phyloP scores from a whole-genome alignment of 495 filamentous ascomycete species.

The Podospora comata region DNA sequence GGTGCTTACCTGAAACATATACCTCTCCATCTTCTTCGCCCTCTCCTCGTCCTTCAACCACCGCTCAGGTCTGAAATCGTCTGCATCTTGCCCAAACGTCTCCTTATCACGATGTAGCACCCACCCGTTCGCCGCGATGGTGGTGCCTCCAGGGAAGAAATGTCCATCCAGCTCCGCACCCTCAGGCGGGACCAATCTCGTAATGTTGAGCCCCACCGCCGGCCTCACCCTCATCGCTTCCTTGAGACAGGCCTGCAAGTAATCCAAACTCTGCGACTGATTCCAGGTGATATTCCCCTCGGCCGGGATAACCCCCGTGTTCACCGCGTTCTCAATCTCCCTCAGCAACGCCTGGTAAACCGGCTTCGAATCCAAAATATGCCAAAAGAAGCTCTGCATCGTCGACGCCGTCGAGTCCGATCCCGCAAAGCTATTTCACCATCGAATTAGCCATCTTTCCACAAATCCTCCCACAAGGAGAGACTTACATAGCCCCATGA shows the following conservation, averaged over 20 bases:
- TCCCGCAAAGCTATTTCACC: conserved; percentile 50
- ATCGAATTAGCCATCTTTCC: conserved; percentile 12
- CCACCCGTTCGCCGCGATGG: conserved; percentile 54
- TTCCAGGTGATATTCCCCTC: conserved; percentile 46
- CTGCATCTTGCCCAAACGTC: conserved; percentile 62
- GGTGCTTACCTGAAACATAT: conserved; percentile 46
- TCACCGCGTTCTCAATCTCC: conserved; percentile 46
- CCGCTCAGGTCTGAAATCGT: conserved; percentile 59
- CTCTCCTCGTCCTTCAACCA: conserved; percentile 57
- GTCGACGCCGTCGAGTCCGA: conserved; percentile 62
- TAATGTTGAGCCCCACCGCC: conserved; percentile 54
- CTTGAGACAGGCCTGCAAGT: conserved; percentile 64
- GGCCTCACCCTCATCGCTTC: conserved; percentile 66
- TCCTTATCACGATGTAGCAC: conserved; percentile 51
- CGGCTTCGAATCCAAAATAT: conserved; percentile 44
- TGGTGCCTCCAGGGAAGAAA: conserved; percentile 50
- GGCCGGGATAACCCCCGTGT: conserved; percentile 36
- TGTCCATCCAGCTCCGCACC: conserved; percentile 53
- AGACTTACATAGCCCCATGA: conserved; percentile 50
- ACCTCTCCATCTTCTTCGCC: conserved; percentile 47
- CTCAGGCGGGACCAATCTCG: conserved; percentile 50
- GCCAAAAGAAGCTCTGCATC: conserved; percentile 55
- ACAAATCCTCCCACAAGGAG: neutral
- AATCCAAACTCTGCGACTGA: conserved; percentile 49
- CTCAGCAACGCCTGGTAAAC: conserved; percentile 42